Base-by-base conservation (phyloP, 1,284 basidiomycete species). In the Gomphus bonarii region DNA sequence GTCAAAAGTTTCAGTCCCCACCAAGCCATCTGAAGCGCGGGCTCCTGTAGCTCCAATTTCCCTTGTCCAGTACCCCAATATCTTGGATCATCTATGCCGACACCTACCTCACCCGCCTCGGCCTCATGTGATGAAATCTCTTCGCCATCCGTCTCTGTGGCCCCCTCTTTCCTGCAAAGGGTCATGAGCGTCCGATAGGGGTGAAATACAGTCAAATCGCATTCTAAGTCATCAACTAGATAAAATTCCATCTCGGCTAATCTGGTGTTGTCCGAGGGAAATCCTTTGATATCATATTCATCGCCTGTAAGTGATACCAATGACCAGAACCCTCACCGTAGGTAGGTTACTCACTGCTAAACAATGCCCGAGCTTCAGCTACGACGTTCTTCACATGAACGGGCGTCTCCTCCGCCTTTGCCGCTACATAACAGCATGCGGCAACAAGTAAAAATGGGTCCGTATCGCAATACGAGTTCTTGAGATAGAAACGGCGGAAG, bases 191-290 rank as follows among this genome's bases (percentile, higher is more conserved):
- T 88, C 47, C 91, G 84, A 71, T 98, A 99, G 0, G 95, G 94
- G 68, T 98, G 95, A 69, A 93, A 97, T 7, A 98, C 78, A 52
- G 88, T 81, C 43, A 99, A 75, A 70, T 98, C 93, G 66, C 95
- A 98, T 69, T 97, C 93, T 43, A 99, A 80, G 68, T 99, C 95
- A 65, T 93, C 92, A 20, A 99, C 82, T 12, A 99, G 81, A 71
- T 97, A 98, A 72, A 98, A 98, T 69, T 98, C 95, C 95, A 97
- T 97, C 69, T 98, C 95, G 4, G 95, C 95, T 5, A 99, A 74
- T 66, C 91, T 92, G n/a, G 85, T 81, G 63, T 92, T 85, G 66
- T 97, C 93, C 0, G 84, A 79, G 0, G 90, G 84, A 65, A 95
- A 92, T 35, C 79, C 72, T 66, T 88, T 87, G 65, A 87, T 74